Conservation (phyloP, 768 basidiomycete species). For the Agrocybe praecox region DNA sequence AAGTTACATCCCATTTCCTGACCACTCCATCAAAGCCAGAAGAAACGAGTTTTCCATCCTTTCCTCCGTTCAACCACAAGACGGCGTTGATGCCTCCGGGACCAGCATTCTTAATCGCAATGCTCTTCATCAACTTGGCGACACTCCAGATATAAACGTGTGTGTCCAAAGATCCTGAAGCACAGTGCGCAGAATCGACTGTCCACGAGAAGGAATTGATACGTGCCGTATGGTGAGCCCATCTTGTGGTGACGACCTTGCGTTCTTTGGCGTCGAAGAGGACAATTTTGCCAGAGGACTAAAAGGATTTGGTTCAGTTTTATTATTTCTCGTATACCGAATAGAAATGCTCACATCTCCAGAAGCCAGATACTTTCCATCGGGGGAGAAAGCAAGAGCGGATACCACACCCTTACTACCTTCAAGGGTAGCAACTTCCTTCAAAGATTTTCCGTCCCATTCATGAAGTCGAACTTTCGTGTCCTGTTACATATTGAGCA, state of each 20-base stretch:
- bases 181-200: slow-evolving; percentile 72
- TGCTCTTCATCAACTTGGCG: slow-evolving; percentile 66
- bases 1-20: slow-evolving; percentile 69
- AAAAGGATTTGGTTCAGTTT: no score
- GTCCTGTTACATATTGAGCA: slow-evolving; percentile 46
- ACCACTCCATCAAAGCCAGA: slow-evolving; percentile 85
- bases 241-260: slow-evolving; percentile 74
- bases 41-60: slow-evolving; percentile 57
- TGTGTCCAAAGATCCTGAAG: slow-evolving; percentile 91
- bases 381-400: slow-evolving; percentile 77
- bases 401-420: slow-evolving; percentile 73
- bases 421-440: slow-evolving; percentile 57
- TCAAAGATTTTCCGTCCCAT: slow-evolving; percentile 69
- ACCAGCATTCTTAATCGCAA: slow-evolving; percentile 83
- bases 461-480: slow-evolving; percentile 72
- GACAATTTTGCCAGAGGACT: slow-evolving; percentile 83
- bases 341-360: slow-evolving; percentile 70
- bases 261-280: slow-evolving; percentile 73
- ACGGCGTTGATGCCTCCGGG: slow-evolving; percentile 85
- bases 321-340: no score
- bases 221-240: slow-evolving; percentile 86
- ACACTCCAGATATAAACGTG: slow-evolving; percentile 90
- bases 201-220: slow-evolving; percentile 82
- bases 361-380: slow-evolving; percentile 73
- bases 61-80: slow-evolving; percentile 67